Conservation (phyloP, 352 stramenopile genomes). For the Phytophthora sp. region DNA sequence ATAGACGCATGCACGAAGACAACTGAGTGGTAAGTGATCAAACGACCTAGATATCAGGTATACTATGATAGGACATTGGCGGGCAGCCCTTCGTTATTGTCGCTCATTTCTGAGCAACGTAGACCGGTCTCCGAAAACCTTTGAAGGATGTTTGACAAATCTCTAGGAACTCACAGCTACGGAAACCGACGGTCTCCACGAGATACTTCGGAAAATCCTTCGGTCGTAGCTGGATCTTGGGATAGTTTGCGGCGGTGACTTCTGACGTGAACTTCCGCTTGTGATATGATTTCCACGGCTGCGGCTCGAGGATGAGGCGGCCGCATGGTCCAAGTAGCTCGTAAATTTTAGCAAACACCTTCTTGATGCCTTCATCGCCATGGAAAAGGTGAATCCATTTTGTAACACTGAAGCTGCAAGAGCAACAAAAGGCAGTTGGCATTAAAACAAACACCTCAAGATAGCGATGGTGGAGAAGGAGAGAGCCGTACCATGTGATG, state of each 20-base stretch:
- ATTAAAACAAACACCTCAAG: too few relatives aligned
- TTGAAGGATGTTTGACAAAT: slow-evolving; percentile 80
- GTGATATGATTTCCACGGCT: slow-evolving; percentile 90
- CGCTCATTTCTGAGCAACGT: slow-evolving; percentile 71
- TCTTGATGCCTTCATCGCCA: slow-evolving; percentile 83
- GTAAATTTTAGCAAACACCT: slow-evolving; percentile 74
- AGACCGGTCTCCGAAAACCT: slow-evolving; percentile 77
- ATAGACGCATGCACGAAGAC: slow-evolving; percentile 44
- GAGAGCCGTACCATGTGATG: slow-evolving; percentile 81
- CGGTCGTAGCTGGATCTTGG: slow-evolving; percentile 70
- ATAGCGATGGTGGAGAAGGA: too few relatives aligned
- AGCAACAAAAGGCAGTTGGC: neutral
- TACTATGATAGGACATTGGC: slow-evolving; percentile 20
- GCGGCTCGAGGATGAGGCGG: slow-evolving; percentile 82
- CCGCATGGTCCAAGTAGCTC: slow-evolving; percentile 69
- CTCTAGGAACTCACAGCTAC: slow-evolving; percentile 71
- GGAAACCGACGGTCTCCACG: slow-evolving; percentile 64
- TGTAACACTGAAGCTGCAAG: slow-evolving; percentile 82
- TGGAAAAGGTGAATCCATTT: slow-evolving; percentile 93
- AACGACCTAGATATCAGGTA: slow-evolving; percentile 20
- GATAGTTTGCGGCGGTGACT: slow-evolving; percentile 71
- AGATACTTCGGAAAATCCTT: slow-evolving; percentile 78
- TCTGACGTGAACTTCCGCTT: slow-evolving; percentile 89
- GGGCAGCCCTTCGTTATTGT: slow-evolving; percentile 1
- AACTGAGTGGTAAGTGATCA: slow-evolving; percentile 40